Evolutionary conservation across 495 filamentous ascomycete species (phyloP).

Genomic region (Aspergillus hancockii): DNA sequence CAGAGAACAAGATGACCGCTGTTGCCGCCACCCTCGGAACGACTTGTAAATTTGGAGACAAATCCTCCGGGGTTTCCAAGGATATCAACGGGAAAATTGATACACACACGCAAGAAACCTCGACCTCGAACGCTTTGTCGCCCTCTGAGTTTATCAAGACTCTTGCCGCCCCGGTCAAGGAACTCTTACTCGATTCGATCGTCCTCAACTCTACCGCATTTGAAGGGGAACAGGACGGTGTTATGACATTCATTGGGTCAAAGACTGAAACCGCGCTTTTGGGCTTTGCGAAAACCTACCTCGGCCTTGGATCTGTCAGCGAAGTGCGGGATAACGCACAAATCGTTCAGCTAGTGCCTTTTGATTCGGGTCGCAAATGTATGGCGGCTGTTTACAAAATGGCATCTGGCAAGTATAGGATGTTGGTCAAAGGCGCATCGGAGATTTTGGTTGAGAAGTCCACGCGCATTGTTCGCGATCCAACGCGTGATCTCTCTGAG

Average conservation of each 20-base stretch:
- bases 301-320: constrained; percentile 72
- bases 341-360: constrained; percentile 74
- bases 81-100: constrained; percentile 10
- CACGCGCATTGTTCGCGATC: constrained; percentile 69
- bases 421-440: constrained; percentile 87
- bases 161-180: constrained; percentile 59
- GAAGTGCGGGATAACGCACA: constrained; percentile 71
- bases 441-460: constrained; percentile 79
- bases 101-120: constrained; percentile 19
- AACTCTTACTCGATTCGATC: constrained; percentile 72
- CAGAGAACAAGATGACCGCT: constrained; percentile 88
- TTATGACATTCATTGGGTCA: constrained; percentile 74
- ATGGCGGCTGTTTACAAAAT: constrained; percentile 80
- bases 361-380: constrained; percentile 85
- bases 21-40: constrained; percentile 77
- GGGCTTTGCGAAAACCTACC: constrained; percentile 68
- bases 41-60: constrained; percentile 65
- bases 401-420: constrained; percentile 64
- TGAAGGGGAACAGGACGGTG: constrained; percentile 72
- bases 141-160: constrained; percentile 59
- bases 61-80: constrained; percentile 30
- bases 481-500: constrained; percentile 59
- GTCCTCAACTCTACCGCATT: constrained; percentile 87
- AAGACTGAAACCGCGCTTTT: constrained; percentile 89
- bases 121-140: constrained; percentile 41